Evolutionary conservation across 257 asterid genomes (phyloP), one percentile per base, ranked within the genome.

Genomic region (Paraleonurus japonicus): DNA sequence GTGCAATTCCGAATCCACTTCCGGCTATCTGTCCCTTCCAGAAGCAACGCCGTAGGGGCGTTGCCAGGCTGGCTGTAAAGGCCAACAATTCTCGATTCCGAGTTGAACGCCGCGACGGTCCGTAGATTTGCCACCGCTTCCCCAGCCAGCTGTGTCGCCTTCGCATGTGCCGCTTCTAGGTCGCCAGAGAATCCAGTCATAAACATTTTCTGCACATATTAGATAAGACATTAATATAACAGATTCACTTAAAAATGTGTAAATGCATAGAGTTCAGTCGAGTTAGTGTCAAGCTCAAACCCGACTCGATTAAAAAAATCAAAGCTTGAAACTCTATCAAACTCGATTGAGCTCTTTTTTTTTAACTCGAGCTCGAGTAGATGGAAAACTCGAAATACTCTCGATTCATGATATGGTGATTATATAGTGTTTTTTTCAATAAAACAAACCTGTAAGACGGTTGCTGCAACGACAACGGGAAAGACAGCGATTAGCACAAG

Each of bases 11-110:
- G 19, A 37, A 73, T 30, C 96, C 96, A 54, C 89, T 90, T 67
- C 98, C 98, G 2, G 96, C 96, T 22, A 92, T 87, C 72, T 92
- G 98, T 43, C 96, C 98, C 72, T 90, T 92, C 98, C 98, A 92
- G 78, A 92, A 92, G 83, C 96, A 88, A 8, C 90, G 91, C 8
- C 84, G 80, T n/a, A 92, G 78, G 0, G 98, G 98, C 37, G 69
- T 39, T 4, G 79, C 79, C 26, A 92, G 96, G 78, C 88, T 86
- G 19, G 83, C 48, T 43, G 82, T 78, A 75, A 20, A 92, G 92
- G 53, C 82, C 79, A 11, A 90, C 89, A 0, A 92, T 88, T 73
- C 83, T 92, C 1, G 87, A 61, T 30, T 92, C 98, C 0, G 98
- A 89, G 70, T 92, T 92, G 79, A 92, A 92, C 24, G 98, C 98